These are phyloP conservation scores for Psilocybe cyanescens DNA, from an alignment of 768 basidiomycete species.

Conservation along the genomic window DNA sequence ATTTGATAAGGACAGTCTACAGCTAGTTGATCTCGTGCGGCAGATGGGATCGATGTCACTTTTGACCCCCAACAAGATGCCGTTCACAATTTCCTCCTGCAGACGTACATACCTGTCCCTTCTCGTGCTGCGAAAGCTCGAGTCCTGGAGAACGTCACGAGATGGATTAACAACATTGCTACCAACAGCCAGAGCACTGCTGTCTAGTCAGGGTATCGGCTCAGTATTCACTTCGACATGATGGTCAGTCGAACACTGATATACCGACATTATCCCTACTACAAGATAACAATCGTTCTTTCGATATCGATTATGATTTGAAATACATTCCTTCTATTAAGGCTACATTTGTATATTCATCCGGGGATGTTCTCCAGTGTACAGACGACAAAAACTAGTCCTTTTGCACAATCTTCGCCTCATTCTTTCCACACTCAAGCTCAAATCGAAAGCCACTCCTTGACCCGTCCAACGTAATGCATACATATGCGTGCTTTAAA, in stretches of 20 bases:
- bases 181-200: not conserved
- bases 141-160: not conserved
- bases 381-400: not conserved
- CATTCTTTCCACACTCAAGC: no score
- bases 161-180: not conserved
- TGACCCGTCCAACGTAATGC: not conserved
- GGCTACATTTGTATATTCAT: not conserved
- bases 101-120: not conserved
- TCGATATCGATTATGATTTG: not conserved
- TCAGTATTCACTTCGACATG: not conserved
- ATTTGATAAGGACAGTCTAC: not conserved
- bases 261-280: no score
- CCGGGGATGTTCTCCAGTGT: not conserved
- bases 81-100: not conserved
- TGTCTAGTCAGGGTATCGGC: not conserved
- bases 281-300: not conserved
- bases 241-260: no score
- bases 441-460: no score
- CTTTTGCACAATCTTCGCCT: no score
- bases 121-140: not conserved
- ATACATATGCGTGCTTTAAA: conserved; percentile 35
- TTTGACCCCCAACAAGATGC: not conserved
- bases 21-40: not conserved
- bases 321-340: not conserved
- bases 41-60: not conserved